Evolutionary conservation across 2,329 filamentous ascomycete species (phyloP).

Genomic region (Colletotrichum costaricense): DNA sequence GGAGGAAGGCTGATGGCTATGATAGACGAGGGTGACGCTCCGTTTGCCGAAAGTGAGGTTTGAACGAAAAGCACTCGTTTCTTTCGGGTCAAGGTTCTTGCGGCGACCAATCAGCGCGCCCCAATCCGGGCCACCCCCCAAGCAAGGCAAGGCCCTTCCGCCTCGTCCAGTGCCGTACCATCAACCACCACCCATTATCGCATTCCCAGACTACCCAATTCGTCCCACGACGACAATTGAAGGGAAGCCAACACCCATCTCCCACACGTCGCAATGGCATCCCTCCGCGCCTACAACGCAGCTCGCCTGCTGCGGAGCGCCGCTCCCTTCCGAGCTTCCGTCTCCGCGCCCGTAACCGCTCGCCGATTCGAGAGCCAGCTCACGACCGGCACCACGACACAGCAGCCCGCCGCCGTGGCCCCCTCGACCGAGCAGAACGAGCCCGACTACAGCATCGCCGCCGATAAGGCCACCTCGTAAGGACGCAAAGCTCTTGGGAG

Average conservation of each 20-base stretch:
- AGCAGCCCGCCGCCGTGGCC: slow-evolving; percentile 43
- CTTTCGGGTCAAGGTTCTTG: slow-evolving; percentile 55
- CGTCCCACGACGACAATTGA: slow-evolving; percentile 6
- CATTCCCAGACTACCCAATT: slow-evolving; percentile 27
- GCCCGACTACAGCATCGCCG: slow-evolving; percentile 82
- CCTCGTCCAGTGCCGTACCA: slow-evolving; percentile 37
- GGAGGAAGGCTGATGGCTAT: slow-evolving; percentile 31
- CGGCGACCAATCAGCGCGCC: slow-evolving; percentile 55
- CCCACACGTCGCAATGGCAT: slow-evolving; percentile 65
- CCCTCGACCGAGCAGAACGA: slow-evolving; percentile 66
- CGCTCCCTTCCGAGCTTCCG: slow-evolving; percentile 48
- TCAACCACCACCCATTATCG: slow-evolving; percentile 36
- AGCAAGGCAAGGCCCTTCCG: slow-evolving; percentile 37
- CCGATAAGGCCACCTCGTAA: slow-evolving; percentile 93
- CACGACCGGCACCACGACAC: slow-evolving; percentile 53
- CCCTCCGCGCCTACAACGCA: slow-evolving; percentile 69
- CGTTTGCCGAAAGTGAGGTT: slow-evolving; percentile 39
- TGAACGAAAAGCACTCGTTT: slow-evolving; percentile 61
- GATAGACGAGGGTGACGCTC: slow-evolving; percentile 27
- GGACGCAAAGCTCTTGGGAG: slow-evolving; percentile 18
- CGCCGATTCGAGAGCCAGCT: slow-evolving; percentile 67
- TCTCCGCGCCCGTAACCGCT: slow-evolving; percentile 55
- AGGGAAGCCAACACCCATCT: slow-evolving; percentile 1
- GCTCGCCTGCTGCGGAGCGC: slow-evolving; percentile 63
- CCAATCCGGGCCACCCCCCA: slow-evolving; percentile 35